Conservation (phyloP, 768 basidiomycete genomes). For the Rhodotorula paludigena region DNA sequence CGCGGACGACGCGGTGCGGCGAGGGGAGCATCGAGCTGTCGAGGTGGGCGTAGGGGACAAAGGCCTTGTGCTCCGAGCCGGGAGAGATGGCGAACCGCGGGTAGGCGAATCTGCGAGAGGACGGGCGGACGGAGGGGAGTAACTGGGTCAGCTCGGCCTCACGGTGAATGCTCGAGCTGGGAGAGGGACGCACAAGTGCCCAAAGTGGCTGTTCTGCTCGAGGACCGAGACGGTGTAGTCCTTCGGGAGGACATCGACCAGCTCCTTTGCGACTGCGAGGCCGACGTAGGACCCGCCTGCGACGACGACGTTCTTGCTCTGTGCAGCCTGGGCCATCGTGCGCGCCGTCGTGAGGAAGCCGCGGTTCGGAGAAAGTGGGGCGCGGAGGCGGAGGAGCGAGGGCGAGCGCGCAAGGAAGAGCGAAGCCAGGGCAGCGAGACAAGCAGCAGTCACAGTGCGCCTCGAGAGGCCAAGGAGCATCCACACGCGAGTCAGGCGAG, state of each 20-base stretch:
- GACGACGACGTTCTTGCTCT: constrained; percentile 52
- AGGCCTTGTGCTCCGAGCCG: constrained; percentile 64
- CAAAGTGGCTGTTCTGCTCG: constrained; percentile 53
- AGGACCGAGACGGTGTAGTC: constrained; percentile 58
- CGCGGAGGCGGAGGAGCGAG: not conserved
- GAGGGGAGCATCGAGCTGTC: constrained; percentile 9
- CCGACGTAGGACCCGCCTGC: constrained; percentile 60
- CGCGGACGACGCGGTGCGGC: constrained; percentile 18
- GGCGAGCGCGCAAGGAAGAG: not conserved
- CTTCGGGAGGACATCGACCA: constrained; percentile 48
- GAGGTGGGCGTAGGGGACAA: constrained; percentile 54
- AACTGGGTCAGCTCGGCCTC: too few relatives aligned
- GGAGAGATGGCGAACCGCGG: constrained; percentile 59
- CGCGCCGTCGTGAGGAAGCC: not conserved
- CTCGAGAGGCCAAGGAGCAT: not conserved
- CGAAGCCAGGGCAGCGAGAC: not conserved
- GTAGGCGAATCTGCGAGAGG: constrained; percentile 57
- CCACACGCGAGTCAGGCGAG: not conserved
- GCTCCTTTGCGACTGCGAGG: constrained; percentile 18
- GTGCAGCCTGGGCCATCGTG: not conserved
- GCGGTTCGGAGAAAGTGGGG: not conserved
- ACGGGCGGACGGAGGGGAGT: not conserved
- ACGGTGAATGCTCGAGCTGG: too few relatives aligned
- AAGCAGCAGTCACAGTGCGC: not conserved
- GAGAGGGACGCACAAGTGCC: constrained; percentile 37